Percentiles rank a stretch among this genome's conserved stretches.
Evolutionary conservation across 371 early-diverging fungal genomes (phyloP).

Genomic region (Chytridiales sp.): DNA sequence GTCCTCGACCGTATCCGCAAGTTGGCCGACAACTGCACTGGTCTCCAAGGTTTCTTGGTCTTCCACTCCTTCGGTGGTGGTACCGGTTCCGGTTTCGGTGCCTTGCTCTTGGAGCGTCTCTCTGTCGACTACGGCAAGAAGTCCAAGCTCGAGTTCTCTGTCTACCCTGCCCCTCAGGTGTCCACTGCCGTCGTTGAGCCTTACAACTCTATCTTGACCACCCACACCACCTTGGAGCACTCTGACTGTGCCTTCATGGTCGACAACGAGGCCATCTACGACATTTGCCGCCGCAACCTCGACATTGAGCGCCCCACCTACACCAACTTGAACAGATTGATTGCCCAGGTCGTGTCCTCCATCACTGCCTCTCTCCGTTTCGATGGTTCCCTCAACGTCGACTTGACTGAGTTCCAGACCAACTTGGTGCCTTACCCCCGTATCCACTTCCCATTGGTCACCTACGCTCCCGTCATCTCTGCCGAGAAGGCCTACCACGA

Average conservation of each 20-base stretch:
- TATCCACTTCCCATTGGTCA: slow-evolving; percentile 95
- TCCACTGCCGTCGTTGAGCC: slow-evolving; percentile 98
- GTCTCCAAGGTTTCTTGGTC: slow-evolving; percentile 95
- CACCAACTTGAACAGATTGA: slow-evolving; percentile 97
- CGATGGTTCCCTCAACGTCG: slow-evolving; percentile 95
- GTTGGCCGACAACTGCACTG: slow-evolving; percentile 96
- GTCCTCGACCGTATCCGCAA: slow-evolving; percentile 97
- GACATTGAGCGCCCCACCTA: slow-evolving; percentile 98
- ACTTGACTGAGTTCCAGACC: slow-evolving; percentile 96
- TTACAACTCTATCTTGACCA: slow-evolving; percentile 97
- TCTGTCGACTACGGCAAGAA: slow-evolving; percentile 98
- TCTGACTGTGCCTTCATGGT: slow-evolving; percentile 99
- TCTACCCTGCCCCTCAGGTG: slow-evolving; percentile 99
- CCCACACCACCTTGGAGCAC: slow-evolving; percentile 98
- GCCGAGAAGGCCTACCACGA: slow-evolving; percentile 91
- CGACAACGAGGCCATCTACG: slow-evolving; percentile 99
- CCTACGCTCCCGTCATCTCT: slow-evolving; percentile 91
- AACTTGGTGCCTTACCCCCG: slow-evolving; percentile 98
- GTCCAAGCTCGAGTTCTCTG: slow-evolving; percentile 98
- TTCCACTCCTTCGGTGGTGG: slow-evolving; percentile 99
- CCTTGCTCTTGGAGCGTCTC: slow-evolving; percentile 95
- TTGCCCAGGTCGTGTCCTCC: slow-evolving; percentile 99
- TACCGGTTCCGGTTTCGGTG: slow-evolving; percentile 99
- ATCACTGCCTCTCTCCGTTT: slow-evolving; percentile 99
- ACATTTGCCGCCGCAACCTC: slow-evolving; percentile 98